Conservation (phyloP, 2,329 filamentous ascomycete species). For the Chaetothyriales sp. region DNA sequence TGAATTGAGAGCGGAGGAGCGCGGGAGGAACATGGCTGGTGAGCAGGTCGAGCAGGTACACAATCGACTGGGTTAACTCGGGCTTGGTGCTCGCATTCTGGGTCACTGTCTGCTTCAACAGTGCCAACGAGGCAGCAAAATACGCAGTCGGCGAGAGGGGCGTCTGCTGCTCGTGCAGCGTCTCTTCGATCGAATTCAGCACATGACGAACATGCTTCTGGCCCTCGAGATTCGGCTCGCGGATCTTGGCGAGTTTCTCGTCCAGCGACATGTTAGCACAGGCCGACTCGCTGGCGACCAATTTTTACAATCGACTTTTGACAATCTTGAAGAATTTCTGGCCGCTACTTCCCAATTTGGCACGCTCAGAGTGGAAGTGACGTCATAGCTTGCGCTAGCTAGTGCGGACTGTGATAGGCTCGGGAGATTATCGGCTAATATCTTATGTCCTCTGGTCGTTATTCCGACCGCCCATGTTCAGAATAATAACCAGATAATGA, state of each 20-base stretch:
- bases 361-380: too few relatives aligned
- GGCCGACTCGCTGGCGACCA: not conserved
- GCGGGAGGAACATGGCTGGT: constrained; percentile 71
- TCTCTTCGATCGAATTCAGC: constrained; percentile 82
- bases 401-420: too few relatives aligned
- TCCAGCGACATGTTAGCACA: constrained; percentile 39
- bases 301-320: not conserved
- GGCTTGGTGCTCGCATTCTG: constrained; percentile 50
- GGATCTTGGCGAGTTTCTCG: constrained; percentile 93
- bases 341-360: not conserved
- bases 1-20: constrained; percentile 86
- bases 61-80: constrained; percentile 66
- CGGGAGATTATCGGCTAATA: too few relatives aligned
- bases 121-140: constrained; percentile 82
- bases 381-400: too few relatives aligned
- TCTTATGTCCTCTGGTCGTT: too few relatives aligned
- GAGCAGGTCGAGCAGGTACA: constrained; percentile 89
- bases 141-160: constrained; percentile 77
- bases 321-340: not conserved
- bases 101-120: constrained; percentile 63
- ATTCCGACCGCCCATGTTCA: too few relatives aligned
- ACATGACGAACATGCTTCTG: constrained; percentile 84
- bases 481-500: not conserved
- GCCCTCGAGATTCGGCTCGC: constrained; percentile 88
- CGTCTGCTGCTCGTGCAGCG: constrained; percentile 73